Conservation (phyloP, 164 flowering plant species). For the Aristolochia californica region DNA sequence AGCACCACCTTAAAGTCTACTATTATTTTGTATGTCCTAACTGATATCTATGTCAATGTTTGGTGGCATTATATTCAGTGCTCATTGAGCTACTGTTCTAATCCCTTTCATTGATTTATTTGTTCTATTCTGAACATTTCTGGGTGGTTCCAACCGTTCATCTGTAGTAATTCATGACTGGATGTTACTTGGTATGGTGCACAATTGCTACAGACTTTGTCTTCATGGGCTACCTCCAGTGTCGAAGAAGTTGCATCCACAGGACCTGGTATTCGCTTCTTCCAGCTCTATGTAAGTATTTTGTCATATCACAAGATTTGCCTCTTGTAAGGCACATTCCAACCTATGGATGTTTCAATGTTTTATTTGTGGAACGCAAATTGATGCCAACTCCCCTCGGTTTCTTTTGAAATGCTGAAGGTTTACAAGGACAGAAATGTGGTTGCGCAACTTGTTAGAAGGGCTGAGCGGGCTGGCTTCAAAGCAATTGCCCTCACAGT, state of each 20-base stretch:
- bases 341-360: background rate
- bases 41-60: too few relatives aligned
- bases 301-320: background rate
- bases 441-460: conserved; percentile 68
- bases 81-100: too few relatives aligned
- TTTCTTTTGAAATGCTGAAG: conserved; percentile 17
- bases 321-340: too few relatives aligned
- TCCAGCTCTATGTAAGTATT: conserved; percentile 75
- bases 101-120: background rate
- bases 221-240: conserved; percentile 85
- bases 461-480: conserved; percentile 92
- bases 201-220: conserved; percentile 44
- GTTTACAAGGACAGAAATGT: conserved; percentile 79
- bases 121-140: background rate
- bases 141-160: background rate
- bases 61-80: too few relatives aligned
- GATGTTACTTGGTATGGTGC: background rate
- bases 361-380: too few relatives aligned
- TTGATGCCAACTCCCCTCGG: too few relatives aligned
- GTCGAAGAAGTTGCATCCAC: conserved; percentile 91
- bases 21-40: too few relatives aligned
- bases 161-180: background rate
- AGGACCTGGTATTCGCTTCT: conserved; percentile 80
- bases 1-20: too few relatives aligned
- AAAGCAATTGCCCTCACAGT: conserved; percentile 94